phyloP scores from a whole-genome alignment of 192 early-diverging fungal genomes.

The Gryganskiella cystojenkinii region DNA sequence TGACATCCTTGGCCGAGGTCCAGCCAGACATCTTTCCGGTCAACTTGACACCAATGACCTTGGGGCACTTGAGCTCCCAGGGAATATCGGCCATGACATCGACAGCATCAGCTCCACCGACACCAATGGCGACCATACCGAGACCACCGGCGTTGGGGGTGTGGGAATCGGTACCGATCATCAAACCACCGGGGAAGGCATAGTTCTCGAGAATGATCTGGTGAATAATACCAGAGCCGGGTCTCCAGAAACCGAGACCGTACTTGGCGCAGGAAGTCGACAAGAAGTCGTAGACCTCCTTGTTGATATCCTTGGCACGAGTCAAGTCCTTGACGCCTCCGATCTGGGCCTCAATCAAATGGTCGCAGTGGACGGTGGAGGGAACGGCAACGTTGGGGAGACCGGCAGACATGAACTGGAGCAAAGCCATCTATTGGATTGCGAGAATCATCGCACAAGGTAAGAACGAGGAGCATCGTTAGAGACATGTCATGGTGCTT shows the following conservation, averaged over 20 bases:
- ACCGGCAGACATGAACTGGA: constrained; percentile 97
- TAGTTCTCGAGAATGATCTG: constrained; percentile 99
- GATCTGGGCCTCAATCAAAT: constrained; percentile 92
- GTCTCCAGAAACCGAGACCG: constrained; percentile 95
- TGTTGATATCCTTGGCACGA: constrained; percentile 88
- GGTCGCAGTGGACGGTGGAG: constrained; percentile 96
- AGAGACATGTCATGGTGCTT: background rate
- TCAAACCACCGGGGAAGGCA: constrained; percentile 93
- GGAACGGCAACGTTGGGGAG: constrained; percentile 90
- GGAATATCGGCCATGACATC: constrained; percentile 99
- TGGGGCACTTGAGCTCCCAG: constrained; percentile 99
- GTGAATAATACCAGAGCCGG: constrained; percentile 94
- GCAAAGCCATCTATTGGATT: constrained; percentile 78
- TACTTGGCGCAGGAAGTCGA: constrained; percentile 88
- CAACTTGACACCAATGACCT: constrained; percentile 92
- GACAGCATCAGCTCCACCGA: constrained; percentile 99
- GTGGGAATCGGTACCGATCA: constrained; percentile 99
- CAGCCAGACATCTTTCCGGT: constrained; percentile 90
- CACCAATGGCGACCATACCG: constrained; percentile 96
- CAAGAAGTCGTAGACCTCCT: constrained; percentile 95
- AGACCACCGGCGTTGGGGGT: constrained; percentile 98
- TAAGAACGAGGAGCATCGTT: constrained; percentile 7
- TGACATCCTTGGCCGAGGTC: constrained; percentile 97
- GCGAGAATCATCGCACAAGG: background rate
- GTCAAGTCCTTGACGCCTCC: constrained; percentile 87